Base-by-base conservation (phyloP, 2,329 filamentous ascomycete genomes). In the Phaeoacremonium minimum region DNA sequence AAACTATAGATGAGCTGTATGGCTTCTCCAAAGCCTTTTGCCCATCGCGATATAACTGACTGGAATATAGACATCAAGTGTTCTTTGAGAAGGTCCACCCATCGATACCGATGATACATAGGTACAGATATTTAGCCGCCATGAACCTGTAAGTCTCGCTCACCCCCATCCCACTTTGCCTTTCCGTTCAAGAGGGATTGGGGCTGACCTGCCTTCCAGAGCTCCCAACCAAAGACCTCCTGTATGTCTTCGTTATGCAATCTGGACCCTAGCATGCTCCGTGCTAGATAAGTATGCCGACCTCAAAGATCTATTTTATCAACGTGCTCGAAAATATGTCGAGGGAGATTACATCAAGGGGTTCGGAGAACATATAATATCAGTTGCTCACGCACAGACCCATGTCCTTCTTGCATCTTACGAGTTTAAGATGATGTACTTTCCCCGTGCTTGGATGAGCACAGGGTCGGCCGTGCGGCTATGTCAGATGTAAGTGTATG, bases 341-440 rank as follows among this genome's bases (percentile, higher is more conserved):
- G 88, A 97, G 56, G 70, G 79, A 42, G 90, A 96, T 55, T 89
- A 94, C 58, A 82, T 96, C 69, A 93, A 87, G 57, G 90, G 91
- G 4, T 89, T 91, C 47, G 93, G 93, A 36, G 91, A 97, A 59
- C 75, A 82, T 46, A 85, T 94, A 56, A 85, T 96, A 47, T 91
- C 85, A 2, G 71, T 96, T 18, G 83, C 84, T 13, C 87, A 95
- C 58, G 86, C 84, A 34, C 93, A 98, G 58, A 80, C 87, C 2
- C 94, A 94, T 73, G 70, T 81, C 17, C 67, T 97, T 15, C 71
- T 94, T 32, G 78, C 82, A 6, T 80, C 77, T 1, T 96, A 95
- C 51, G 93, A 98, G 59, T 97, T 96, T 69, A 95, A 91, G 64
- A 85, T 87, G 75, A 95, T 97, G 87, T 94, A 89, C 58, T 97